Evolutionary conservation across 257 asterid species (phyloP), one percentile per base, ranked within the genome.

Genomic region (Hygrophila difformis): DNA sequence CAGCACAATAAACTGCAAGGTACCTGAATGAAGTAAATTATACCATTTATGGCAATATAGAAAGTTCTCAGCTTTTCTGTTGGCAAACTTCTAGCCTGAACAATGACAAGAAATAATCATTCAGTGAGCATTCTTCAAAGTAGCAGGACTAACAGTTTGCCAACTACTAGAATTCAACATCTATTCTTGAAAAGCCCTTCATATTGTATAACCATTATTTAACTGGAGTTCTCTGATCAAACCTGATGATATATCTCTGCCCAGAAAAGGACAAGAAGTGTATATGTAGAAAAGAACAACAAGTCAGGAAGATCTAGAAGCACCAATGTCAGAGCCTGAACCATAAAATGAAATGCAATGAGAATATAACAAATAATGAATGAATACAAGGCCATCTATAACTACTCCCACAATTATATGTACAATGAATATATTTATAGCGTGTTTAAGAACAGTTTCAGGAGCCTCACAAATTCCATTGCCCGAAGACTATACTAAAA

Each of bases 241-340:
- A 79, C 97, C 92, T 88, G 97, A 67, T 88, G 93, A 71, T 88
- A 88, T 68, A 88, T 84, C 79, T 88, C 97, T 5, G 97, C 97
- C 97, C 97, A 84, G 53, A 88, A 88, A 56, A 88, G 84, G 59
- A 79, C 94, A 56, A 88, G 95, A 63, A 88, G 95, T 12, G 94
- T 74, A 56, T 78, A 88, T 22, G 97, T 81, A 39, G 97, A 88
- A 72, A 88, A 84, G 73, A 88, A 88, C 48, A 88, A 84, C 59
- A 88, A 59, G 53, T 87, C 95, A 47, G 97, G 97, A 61, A 88
- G 77, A 66, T 88, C 95, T 74, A 88, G 64, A 34, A 84, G 63
- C 40, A 73, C 54, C 72, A 65, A 53, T 39, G 84, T 68, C 48
- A 78, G 67, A 46, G 75, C 94, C 97, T 88, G 87, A 61, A 55